Percentiles rank a stretch among this genome's conserved stretches.
phyloP scores from a whole-genome alignment of 2,329 filamentous ascomycete species.

The Colletotrichum sansevieriae region DNA sequence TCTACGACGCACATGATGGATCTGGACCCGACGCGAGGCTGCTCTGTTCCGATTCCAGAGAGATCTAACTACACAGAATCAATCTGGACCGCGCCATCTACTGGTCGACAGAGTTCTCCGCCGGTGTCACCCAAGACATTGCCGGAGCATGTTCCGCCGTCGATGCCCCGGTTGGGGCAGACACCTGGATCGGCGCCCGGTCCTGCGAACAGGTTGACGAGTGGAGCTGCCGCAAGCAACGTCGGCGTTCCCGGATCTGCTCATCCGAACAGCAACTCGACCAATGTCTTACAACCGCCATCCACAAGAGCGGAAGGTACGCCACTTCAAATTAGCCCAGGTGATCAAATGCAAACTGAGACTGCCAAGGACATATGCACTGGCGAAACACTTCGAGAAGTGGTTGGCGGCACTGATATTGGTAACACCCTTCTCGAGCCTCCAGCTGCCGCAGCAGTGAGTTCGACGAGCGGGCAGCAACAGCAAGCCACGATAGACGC shows the following conservation, averaged over 20 bases:
- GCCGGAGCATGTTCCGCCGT: conserved; percentile 28
- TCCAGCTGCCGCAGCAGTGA: background rate
- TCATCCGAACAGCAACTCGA: background rate
- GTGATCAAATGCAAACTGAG: conserved; percentile 30
- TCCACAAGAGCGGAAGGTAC: conserved; percentile 33
- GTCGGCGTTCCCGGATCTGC: background rate
- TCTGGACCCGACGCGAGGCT: conserved; percentile 48
- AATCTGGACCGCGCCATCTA: conserved; percentile 38
- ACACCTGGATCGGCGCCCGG: background rate
- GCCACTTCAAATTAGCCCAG: conserved; percentile 18
- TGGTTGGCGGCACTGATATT: conserved; percentile 19
- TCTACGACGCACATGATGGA: conserved; percentile 44
- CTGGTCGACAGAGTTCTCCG: conserved; percentile 47
- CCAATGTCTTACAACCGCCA: conserved; percentile 16
- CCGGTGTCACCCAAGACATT: conserved; percentile 53
- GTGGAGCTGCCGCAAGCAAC: background rate
- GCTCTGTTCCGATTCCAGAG: conserved; percentile 52
- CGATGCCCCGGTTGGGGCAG: conserved; percentile 18
- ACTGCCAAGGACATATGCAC: conserved; percentile 27
- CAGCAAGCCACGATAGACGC: background rate
- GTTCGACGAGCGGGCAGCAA: background rate
- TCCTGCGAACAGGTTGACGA: background rate
- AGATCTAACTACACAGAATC: conserved; percentile 48
- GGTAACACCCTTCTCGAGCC: background rate
- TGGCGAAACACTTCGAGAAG: background rate